Evolutionary conservation across 73 alveolate genomes (phyloP).

Genomic region (Loxodes magnus): DNA sequence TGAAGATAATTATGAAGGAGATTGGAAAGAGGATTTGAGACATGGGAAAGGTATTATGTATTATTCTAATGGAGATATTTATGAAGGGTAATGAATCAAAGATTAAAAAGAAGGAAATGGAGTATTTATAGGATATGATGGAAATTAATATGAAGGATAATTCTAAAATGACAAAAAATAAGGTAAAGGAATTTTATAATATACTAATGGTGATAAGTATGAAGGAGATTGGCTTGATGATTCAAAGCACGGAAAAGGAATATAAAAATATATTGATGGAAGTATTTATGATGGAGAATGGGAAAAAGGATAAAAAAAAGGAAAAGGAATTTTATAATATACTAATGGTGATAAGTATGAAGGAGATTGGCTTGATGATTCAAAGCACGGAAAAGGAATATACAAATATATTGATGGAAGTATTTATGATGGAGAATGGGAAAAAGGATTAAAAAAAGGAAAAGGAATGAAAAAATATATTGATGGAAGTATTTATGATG

Average conservation of each 20-base stretch:
- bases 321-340: too few species aligned
- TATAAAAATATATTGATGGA: too few species aligned
- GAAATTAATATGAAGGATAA: background rate
- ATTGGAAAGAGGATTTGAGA: background rate
- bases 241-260: background rate
- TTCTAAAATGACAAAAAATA: background rate
- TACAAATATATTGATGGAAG: too few species aligned
- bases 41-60: conserved; percentile 1
- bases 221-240: background rate
- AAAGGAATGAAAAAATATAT: background rate
- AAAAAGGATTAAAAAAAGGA: background rate
- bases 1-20: background rate
- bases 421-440: conserved; percentile 7
- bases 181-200: background rate
- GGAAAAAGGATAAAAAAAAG: too few species aligned
- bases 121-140: background rate
- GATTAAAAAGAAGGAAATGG: background rate
- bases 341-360: too few species aligned
- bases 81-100: background rate
- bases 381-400: background rate
- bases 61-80: background rate
- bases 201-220: background rate
- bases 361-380: too few species aligned
- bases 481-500: background rate
- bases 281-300: too few species aligned